These are phyloP conservation scores for Cercospora sesami DNA, from an alignment of 2,329 filamentous ascomycete genomes.

Conservation along the genomic window DNA sequence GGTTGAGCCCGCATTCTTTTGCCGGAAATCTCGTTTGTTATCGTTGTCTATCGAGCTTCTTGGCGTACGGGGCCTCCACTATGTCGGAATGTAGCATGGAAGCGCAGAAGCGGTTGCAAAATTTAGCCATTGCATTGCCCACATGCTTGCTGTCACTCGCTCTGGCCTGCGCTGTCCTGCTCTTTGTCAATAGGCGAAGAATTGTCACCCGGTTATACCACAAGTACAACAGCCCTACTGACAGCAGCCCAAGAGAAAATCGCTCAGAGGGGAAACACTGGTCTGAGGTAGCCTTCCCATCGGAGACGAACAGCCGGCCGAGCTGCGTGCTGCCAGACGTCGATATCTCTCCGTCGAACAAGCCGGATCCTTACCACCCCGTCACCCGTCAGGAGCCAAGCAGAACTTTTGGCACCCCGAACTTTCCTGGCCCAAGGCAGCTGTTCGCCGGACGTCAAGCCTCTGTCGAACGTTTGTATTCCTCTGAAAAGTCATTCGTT, in stretches of 20 bases:
- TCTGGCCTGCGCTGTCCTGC: neutral
- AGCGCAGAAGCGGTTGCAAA: neutral
- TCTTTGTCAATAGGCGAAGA: conserved; percentile 9
- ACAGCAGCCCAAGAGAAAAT: neutral
- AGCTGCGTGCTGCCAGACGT: conserved; percentile 8
- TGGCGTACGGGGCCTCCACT: neutral
- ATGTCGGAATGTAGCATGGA: neutral
- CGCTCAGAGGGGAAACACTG: neutral
- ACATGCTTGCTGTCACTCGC: conserved; percentile 1
- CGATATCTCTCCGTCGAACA: neutral
- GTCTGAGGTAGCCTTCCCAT: neutral
- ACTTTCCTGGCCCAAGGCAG: conserved; percentile 7
- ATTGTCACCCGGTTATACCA: conserved; percentile 12
- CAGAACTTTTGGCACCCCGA: conserved; percentile 3
- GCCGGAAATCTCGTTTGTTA: neutral
- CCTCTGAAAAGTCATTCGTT: neutral
- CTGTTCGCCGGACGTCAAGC: neutral
- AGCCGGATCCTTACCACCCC: conserved; percentile 4
- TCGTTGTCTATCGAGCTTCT: neutral
- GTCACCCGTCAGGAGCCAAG: neutral
- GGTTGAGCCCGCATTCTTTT: neutral
- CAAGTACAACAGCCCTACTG: conserved; percentile 2
- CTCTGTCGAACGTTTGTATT: neutral
- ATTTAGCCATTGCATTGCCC: conserved; percentile 12
- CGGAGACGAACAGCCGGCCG: neutral